Percentiles rank a stretch among this genome's conserved stretches.
Evolutionary conservation across 139 green algal species (phyloP).

Genomic region (Diplosphaera chodatii): DNA sequence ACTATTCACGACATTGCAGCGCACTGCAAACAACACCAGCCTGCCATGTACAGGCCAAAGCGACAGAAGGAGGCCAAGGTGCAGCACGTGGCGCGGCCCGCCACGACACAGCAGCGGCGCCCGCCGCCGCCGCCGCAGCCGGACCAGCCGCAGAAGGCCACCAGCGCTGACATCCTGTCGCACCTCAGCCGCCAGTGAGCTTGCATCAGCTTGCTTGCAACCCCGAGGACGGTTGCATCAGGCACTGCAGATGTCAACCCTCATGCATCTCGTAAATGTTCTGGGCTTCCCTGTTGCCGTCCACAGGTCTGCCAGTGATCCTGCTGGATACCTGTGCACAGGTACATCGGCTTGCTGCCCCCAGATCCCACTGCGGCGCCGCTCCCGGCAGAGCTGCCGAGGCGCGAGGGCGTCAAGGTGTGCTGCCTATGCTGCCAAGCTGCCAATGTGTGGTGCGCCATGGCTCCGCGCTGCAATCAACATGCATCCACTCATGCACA

Average conservation of each 20-base stretch:
- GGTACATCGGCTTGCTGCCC: constrained; percentile 11
- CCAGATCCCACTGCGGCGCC: constrained; percentile 10
- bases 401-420: background rate
- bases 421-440: too few relatives aligned
- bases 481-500: too few relatives aligned
- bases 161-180: background rate
- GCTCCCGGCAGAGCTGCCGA: background rate
- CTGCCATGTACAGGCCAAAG: constrained; percentile 1
- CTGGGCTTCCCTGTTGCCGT: too few relatives aligned
- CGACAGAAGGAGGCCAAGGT: constrained; percentile 2
- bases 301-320: too few relatives aligned
- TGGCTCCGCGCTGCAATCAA: too few relatives aligned
- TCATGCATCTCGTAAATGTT: too few relatives aligned
- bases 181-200: constrained; percentile 5
- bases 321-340: background rate
- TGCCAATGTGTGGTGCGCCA: too few relatives aligned
- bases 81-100: background rate
- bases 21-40: too few relatives aligned
- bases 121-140: background rate
- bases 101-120: too few relatives aligned
- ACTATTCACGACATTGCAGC: too few relatives aligned
- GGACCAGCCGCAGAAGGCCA: background rate
- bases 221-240: too few relatives aligned
- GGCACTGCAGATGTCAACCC: too few relatives aligned
- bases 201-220: background rate